Percentiles rank a stretch among this genome's conserved stretches.
Conservation (phyloP, 1,284 basidiomycete genomes). For the Tilletiopsis washingtonensis region DNA sequence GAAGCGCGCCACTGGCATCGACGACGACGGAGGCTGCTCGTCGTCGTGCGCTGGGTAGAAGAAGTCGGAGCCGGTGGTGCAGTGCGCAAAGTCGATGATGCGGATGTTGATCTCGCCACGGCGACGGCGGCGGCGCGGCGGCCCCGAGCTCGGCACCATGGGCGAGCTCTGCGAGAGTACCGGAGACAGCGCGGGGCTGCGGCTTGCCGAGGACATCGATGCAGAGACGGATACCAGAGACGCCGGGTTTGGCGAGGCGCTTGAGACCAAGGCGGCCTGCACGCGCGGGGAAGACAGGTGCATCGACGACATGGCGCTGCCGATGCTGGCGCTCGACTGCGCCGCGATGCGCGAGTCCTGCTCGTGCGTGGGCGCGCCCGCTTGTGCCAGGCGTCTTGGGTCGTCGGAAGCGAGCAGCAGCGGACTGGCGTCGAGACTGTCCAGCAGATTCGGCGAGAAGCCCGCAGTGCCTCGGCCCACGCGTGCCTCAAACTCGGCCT, state of each 20-base stretch:
- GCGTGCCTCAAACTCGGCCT: conserved; percentile 30
- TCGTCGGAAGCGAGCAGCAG: no score
- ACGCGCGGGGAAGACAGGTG: background rate
- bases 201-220: background rate
- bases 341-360: no score
- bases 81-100: conserved; percentile 97
- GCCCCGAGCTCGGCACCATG: conserved; percentile 4
- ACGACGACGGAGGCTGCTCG: background rate
- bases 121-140: conserved; percentile 47
- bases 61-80: conserved; percentile 91
- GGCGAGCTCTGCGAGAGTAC: background rate
- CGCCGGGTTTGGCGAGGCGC: no score
- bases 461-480: conserved; percentile 10
- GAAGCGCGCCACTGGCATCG: conserved; percentile 53
- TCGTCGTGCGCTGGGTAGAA: conserved; percentile 51
- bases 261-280: background rate
- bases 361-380: no score
- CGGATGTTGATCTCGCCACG: conserved; percentile 84
- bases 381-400: no score
- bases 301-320: background rate
- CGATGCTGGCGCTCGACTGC: background rate
- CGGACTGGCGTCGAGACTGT: background rate
- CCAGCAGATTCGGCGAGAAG: conserved; percentile 2
- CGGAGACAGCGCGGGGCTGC: no score
- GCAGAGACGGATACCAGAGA: no score